Evolutionary conservation across 768 basidiomycete genomes (phyloP), one percentile per base, ranked within the genome.

Genomic region (Sporobolomyces roseus): DNA sequence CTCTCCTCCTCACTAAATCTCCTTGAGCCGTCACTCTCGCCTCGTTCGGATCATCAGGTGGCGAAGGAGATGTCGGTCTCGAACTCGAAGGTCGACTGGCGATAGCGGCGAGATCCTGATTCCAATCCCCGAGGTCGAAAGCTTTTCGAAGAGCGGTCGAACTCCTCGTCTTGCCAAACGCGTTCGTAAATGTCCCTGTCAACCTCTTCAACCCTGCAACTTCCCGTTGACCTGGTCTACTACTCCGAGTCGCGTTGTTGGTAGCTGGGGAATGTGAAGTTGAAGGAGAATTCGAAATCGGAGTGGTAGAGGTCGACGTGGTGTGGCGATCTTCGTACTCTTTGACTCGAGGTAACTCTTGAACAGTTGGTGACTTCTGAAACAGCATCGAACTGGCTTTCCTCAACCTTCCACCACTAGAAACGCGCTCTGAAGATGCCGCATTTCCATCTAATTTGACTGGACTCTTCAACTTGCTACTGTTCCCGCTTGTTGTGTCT

Each of bases 51-150:
- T 53, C 68, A n/a, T 55, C 56, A 21, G 36, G 30, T 43, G 19
- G 55, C 3, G 45, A 33, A 13, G 65, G 61, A 7, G 54, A 65
- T n/a, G 69, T 66, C 32, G 64, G 69, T 41, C 63, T n/a, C 29
- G 71, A 69, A 51, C 59, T 63, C 29, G 67, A 53, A 10, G 71
- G 67, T 17, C 64, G 63, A 25, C 41, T 68, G n/a, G 71, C 71
- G 38, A 73, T 73, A 25, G 38, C 67, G 6, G 63, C 65, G 32
- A 73, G 65, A 56, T 73, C 67, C 23, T 69, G 53, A 45, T 69
- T 66, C 71, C 71, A 73, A 41, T 73, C 71, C 38, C 32, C 30
- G n/a, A 69, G 41, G 56, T 73, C 67, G 65, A 73, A 73, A 25
- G 71, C 71, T 49, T 72, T 65, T 9, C 69, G 53, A 13, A 25